Evolutionary conservation across 352 stramenopile genomes (phyloP), one percentile per base, ranked within the genome.

Genomic region (Phytophthora fragariaefolia): DNA sequence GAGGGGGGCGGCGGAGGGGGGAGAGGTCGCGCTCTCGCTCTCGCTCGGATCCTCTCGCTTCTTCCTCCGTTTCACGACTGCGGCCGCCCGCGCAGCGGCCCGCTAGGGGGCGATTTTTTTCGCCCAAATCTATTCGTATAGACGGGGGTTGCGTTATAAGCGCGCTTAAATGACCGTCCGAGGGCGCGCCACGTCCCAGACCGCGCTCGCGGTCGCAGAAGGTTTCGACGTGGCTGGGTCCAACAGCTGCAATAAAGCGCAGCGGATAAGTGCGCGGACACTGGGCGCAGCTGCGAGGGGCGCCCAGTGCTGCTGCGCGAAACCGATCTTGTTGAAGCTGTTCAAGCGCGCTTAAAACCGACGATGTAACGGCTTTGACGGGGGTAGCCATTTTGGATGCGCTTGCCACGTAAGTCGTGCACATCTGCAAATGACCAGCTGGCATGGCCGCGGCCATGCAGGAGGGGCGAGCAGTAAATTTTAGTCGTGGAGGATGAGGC

Each of bases 21-120:
- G 46, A 66, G 46, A 58, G 32, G 49, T 45, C 23, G 26, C 56
- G 43, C 42, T 36, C 61, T 75, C 58, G 50, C 68, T 59, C 63
- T 59, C 42, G 6, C 36, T 65, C 38, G 38, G 68, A 73, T 79
- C 58, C 63, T 69, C 59, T 82, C 64, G 62, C 75, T 80, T 72
- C 71, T 76, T 73, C 61, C 71, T 83, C 82, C 73, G 82, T 89
- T 91, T 92, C 82, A 87, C 82, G 82, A 89, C 79, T 92, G 84
- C 66, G 82, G 63, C 58, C 26, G 50, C 70, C 58, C 46, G 51
- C 34, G 47, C 66, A 73, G 63, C 28, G 59, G 46, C 42, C 55
- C 49, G 32, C 36, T 49, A 77, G 70, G 58, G 45, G 45, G 47
- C 55, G 51, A 54, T 69, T 60, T 62, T 71, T 58, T 66, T 50